phyloP scores from a whole-genome alignment of 768 basidiomycete species.

The Podaxis carcinomalis region DNA sequence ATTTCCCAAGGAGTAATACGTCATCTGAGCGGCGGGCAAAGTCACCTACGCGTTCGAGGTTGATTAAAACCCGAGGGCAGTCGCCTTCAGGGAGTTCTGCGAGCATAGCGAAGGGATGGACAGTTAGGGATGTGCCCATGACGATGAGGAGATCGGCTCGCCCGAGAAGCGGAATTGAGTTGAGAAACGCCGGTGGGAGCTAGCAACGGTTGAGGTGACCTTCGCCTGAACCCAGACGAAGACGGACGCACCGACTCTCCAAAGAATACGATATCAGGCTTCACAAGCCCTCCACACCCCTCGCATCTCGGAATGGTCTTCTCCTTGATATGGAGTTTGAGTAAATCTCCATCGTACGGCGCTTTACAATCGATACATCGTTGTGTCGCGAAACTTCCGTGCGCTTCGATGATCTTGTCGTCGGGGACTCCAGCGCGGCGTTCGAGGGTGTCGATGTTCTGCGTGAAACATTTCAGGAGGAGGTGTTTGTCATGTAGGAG shows the following conservation, averaged over 20 bases:
- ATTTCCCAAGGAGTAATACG: conserved; percentile 62
- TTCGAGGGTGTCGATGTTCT: conserved; percentile 93
- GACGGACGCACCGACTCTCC: conserved; percentile 60
- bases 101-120: conserved; percentile 85
- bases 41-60: conserved; percentile 76
- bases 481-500: conserved; percentile 67
- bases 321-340: conserved; percentile 57
- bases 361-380: conserved; percentile 73
- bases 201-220: conserved; percentile 21
- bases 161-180: conserved; percentile 44
- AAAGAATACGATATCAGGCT: conserved; percentile 96
- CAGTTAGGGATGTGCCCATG: conserved; percentile 86
- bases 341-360: conserved; percentile 58
- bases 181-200: conserved; percentile 73
- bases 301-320: conserved; percentile 67
- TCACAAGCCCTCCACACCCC: conserved; percentile 68
- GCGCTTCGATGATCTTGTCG: conserved; percentile 84
- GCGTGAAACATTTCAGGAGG: conserved; percentile 79
- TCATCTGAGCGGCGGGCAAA: conserved; percentile 53
- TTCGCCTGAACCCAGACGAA: not conserved
- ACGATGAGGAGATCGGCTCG: conserved; percentile 86
- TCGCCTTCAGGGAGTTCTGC: conserved; percentile 44
- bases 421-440: conserved; percentile 73
- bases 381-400: conserved; percentile 90
- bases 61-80: conserved; percentile 84